Base-by-base conservation (phyloP, 2,329 filamentous ascomycete species). In the Lasiodiplodia citricola region DNA sequence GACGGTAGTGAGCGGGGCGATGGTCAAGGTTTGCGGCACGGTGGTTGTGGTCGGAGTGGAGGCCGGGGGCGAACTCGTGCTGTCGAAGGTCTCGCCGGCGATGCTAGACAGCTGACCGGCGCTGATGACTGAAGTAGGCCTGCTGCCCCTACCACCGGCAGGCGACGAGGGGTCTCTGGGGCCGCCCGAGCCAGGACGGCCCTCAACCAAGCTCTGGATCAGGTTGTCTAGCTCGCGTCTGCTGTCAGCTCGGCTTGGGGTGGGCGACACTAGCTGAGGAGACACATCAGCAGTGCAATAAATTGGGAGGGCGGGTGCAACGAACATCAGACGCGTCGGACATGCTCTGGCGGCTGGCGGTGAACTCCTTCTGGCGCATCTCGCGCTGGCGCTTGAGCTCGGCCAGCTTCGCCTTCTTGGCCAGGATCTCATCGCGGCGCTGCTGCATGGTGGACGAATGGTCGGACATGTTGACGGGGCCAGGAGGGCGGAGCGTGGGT, bases 361-460 rank as follows among this genome's bases (percentile, higher is more conserved):
- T 88, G 74, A 92, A 89, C 78, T 96, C 92, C 78, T 87, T 92
- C 72, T 92, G 88, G 70, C 94, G 88, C 74, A 95, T 84, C 80
- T 96, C 94, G 75, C 96, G 89, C 83, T 97, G 94, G 71, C 92
- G 89, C 84, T 97, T 97, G 73, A 99, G 87, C 86, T 98, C 96
- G 62, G 93, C 94, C 75, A 99, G 93, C 86, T 96, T 97, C 71
- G 94, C 95, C 85, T 93, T 95, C 84, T 99, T 99, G 74, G 94
- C 94, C 75, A 96, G 85, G 74, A 99, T 97, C 85, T 99, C 96
- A 85, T 97, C 94, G 84, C 93, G 92, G 75, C 94, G 91, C 86
- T 94, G 84, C 79, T 89, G 91, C 83, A 91, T 89, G 86, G 91
- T 91, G 16, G 52, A 44, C 52, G 67, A 57, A 13, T 63, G 67